Evolutionary conservation across 208 protist genomes (phyloP), one percentile per base, ranked within the genome.

Genomic region (Trypanosomatidae sp.): DNA sequence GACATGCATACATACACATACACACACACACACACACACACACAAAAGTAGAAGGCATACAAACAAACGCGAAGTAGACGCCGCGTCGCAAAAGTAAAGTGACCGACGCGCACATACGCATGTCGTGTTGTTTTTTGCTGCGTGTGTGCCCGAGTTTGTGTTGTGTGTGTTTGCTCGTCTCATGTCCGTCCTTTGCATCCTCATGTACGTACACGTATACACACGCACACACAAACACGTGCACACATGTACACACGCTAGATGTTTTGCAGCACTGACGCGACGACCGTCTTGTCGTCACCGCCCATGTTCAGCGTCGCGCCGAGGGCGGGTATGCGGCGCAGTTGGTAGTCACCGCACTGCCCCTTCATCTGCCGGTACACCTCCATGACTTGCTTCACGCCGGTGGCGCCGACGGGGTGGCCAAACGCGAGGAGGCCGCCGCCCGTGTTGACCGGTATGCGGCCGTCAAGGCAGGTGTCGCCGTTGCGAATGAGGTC

Each of bases 311-410:
- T 96, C 30, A 91, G 55, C 25, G 77, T 86, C 10, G 85, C 72
- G 43, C 88, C 88, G 33, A 90, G 37, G 15, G 58, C 65, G n/a
- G 81, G 71, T 18, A 66, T 56, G 39, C 72, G 77, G 64, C 83
- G 77, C 48, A 95, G 50, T 58, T 95, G 88, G 56, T 95, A 95
- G 6, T 76, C 79, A 6, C 79, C 88, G 47, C 78, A 88, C 46
- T 70, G 61, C 0, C 84, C 84, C 72, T 95, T 95, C 88, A 95
- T 93, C 54, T 95, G 88, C 10, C 85, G 68, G 61, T 88, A 95
- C 7, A 95, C 49, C 64, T 95, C 88, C 66, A 94, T 69, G 18
- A 95, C 24, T 64, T 95, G 88, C 63, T 94, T 94, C n/a, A 94
- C 53, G 19, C 86, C 86, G 15, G 86, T 94, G 4, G 82, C 81